A percentile compares a stretch with the other conserved stretches of the same genome.
Conservation (phyloP, 805 yeast species). For the Starmerella scarabaei region DNA sequence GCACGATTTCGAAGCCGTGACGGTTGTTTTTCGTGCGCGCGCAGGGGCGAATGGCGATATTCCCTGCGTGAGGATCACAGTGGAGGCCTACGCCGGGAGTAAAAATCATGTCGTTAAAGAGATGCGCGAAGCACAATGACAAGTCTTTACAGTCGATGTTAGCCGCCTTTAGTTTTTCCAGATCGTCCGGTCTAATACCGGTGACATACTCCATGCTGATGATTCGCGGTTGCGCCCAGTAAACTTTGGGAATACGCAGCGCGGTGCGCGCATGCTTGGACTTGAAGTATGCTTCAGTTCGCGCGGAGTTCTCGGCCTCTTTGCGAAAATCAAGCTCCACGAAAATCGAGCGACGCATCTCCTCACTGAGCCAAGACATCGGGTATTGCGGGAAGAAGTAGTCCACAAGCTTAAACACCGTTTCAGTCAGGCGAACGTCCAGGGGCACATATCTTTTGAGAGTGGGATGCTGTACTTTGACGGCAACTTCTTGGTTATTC, state of each 20-base stretch:
- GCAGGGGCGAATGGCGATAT: conserved; percentile 59
- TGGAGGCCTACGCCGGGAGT: conserved; percentile 84
- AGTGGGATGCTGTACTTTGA: conserved; percentile 87
- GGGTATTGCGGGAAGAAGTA: conserved; percentile 88
- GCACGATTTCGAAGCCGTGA: conserved; percentile 78
- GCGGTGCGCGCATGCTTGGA: conserved; percentile 52
- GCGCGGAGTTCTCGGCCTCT: conserved; percentile 70
- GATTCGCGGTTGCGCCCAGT: conserved; percentile 53
- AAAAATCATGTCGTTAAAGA: conserved; percentile 90
- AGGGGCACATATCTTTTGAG: conserved; percentile 78
- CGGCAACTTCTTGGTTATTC: conserved; percentile 68
- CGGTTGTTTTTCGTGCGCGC: conserved; percentile 26
- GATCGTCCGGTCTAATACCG: conserved; percentile 75
- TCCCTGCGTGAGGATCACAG: conserved; percentile 98
- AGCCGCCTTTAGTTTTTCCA: conserved; percentile 47
- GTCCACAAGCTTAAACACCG: conserved; percentile 62
- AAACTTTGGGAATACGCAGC: conserved; percentile 60
- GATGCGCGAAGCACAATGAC: conserved; percentile 72
- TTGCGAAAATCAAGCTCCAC: conserved; percentile 82
- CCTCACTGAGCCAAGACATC: conserved; percentile 89
- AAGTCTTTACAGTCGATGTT: conserved; percentile 65
- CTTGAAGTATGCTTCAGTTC: conserved; percentile 56
- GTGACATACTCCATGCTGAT: conserved; percentile 76
- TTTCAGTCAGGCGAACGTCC: conserved; percentile 65
- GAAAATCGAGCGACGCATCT: conserved; percentile 68